These are phyloP conservation scores for Telfairia occidentalis DNA, from an alignment of 331 rosid genomes.

Conservation along the genomic window DNA sequence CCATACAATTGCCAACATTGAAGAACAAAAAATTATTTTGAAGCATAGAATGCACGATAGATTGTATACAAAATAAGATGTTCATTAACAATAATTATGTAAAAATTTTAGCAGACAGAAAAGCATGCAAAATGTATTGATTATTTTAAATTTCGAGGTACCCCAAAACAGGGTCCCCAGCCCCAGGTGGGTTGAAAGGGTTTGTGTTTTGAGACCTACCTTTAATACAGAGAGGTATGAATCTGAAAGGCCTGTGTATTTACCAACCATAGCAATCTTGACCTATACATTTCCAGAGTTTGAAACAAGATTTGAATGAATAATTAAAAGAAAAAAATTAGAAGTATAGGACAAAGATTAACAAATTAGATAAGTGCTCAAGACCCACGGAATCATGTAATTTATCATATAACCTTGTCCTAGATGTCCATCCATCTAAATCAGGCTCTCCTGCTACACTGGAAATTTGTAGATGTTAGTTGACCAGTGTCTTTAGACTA, in stretches of 20 bases:
- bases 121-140: not conserved
- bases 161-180: not conserved
- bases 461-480: constrained; percentile 21
- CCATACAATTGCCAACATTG: not conserved
- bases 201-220: constrained; percentile 26
- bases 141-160: not conserved
- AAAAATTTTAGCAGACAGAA: not conserved
- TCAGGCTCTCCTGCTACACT: constrained; percentile 55
- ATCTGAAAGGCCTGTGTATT: constrained; percentile 83
- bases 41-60: not conserved
- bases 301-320: constrained; percentile 1
- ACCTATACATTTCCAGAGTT: constrained; percentile 36
- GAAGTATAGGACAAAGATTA: not conserved
- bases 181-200: not conserved
- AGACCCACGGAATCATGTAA: constrained; percentile 56
- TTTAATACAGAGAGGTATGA: constrained; percentile 85
- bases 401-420: constrained; percentile 48
- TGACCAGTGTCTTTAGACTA: not conserved
- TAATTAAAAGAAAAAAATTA: not conserved
- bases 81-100: not conserved
- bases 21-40: not conserved
- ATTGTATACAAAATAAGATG: not conserved
- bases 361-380: not conserved
- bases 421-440: constrained; percentile 68
- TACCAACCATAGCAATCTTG: constrained; percentile 91